These are phyloP conservation scores for Cercospora citrullina DNA, from an alignment of 2,329 filamentous ascomycete species.

Conservation along the genomic window DNA sequence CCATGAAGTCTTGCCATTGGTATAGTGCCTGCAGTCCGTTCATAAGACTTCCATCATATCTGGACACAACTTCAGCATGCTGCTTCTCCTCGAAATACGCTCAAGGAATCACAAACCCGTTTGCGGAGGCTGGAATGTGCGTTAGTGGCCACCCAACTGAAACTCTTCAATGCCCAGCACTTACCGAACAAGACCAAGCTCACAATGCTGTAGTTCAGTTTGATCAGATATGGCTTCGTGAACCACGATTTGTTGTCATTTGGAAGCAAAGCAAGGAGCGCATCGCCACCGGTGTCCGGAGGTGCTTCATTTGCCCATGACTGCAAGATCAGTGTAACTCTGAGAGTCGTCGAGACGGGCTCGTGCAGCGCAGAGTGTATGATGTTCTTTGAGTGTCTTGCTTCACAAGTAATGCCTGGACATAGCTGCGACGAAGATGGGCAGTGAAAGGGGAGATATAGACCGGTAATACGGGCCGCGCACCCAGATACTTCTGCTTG, in stretches of 20 bases:
- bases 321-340: not conserved
- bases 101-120: constrained; percentile 14
- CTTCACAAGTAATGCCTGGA: not conserved
- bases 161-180: not conserved
- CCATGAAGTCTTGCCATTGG: constrained; percentile 47
- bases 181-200: constrained; percentile 42
- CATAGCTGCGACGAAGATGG: not conserved
- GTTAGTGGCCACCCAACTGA: constrained; percentile 12
- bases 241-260: constrained; percentile 47
- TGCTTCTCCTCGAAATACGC: no score
- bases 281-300: constrained; percentile 21
- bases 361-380: not conserved
- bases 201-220: constrained; percentile 47
- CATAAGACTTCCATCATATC: constrained; percentile 49
- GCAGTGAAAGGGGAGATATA: not conserved
- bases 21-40: constrained; percentile 44
- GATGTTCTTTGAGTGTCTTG: not conserved
- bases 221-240: constrained; percentile 44
- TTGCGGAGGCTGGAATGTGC: constrained; percentile 43
- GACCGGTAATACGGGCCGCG: constrained; percentile 2
- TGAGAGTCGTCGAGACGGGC: not conserved
- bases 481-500: not conserved
- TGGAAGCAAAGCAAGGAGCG: constrained; percentile 42
- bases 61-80: constrained; percentile 20
- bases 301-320: constrained; percentile 8